phyloP scores from a whole-genome alignment of 1,284 basidiomycete genomes.

The Phenoliferia sp. region DNA sequence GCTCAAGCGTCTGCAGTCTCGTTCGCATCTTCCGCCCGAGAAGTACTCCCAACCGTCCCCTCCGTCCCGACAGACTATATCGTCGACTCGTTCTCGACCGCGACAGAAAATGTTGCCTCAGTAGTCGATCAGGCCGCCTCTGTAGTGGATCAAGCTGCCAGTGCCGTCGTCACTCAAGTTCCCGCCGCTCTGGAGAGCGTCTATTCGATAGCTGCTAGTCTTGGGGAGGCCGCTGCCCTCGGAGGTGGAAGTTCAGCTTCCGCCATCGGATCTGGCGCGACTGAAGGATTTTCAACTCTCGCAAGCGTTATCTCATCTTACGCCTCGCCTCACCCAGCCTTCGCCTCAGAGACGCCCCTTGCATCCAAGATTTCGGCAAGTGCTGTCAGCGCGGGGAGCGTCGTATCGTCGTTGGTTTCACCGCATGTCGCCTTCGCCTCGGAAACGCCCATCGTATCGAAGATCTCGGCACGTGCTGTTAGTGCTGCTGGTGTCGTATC shows the following conservation, averaged over 20 bases:
- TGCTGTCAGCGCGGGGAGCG: neutral
- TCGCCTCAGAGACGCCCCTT: conserved; percentile 8
- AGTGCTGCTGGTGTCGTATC: neutral
- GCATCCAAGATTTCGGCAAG: neutral
- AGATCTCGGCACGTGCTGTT: neutral
- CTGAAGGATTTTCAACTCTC: conserved; percentile 2
- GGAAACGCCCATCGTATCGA: neutral
- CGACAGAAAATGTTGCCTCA: neutral
- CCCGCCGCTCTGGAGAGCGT: neutral
- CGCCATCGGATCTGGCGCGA: conserved; percentile 2
- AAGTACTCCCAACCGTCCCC: conserved; percentile 12
- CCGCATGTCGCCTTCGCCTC: neutral
- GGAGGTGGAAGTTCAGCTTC: neutral
- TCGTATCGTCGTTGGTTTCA: neutral
- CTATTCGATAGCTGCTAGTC: neutral
- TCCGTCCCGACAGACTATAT: conserved; percentile 4
- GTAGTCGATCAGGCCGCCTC: neutral
- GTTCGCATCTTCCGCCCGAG: conserved; percentile 2
- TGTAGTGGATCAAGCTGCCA: neutral
- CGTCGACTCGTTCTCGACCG: neutral
- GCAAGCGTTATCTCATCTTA: neutral
- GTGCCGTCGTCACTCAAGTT: neutral
- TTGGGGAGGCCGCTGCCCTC: neutral
- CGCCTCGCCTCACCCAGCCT: neutral
- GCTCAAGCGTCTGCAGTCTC: conserved; percentile 26